These are phyloP conservation scores for Physcia stellaris DNA, from an alignment of 495 filamentous ascomycete genomes.

Conservation along the genomic window DNA sequence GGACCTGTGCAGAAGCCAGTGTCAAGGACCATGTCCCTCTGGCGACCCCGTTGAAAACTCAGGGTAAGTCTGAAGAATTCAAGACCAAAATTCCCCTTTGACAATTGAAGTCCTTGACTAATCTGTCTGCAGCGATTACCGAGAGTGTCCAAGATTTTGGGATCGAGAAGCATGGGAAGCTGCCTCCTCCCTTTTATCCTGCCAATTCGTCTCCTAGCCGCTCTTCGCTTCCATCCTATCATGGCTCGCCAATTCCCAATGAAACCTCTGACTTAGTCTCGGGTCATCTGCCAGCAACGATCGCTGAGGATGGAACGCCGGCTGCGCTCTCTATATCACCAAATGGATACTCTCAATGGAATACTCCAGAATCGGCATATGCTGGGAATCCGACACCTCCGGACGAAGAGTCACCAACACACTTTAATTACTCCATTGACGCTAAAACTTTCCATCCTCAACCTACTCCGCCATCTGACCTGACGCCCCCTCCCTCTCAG, in stretches of 20 bases:
- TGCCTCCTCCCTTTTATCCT: conserved; percentile 2
- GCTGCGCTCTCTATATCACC: no score
- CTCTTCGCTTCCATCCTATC: background rate
- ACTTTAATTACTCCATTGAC: background rate
- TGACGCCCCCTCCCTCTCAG: background rate
- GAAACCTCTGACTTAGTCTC: background rate
- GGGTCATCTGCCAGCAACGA: background rate
- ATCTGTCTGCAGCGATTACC: background rate
- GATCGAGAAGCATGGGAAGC: conserved; percentile 5
- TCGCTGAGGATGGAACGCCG: background rate
- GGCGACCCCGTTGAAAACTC: background rate
- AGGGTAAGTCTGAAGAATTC: background rate
- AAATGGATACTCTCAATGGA: no score
- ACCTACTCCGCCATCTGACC: conserved; percentile 4
- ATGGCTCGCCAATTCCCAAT: background rate
- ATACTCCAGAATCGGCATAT: conserved; percentile 5
- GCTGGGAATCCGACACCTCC: conserved; percentile 6
- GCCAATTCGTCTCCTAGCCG: background rate
- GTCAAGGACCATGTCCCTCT: background rate
- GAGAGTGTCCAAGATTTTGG: conserved; percentile 2
- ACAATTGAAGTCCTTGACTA: background rate
- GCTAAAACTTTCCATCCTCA: background rate
- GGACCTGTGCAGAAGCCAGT: background rate
- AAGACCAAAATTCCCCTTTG: background rate
- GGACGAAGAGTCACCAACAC: conserved; percentile 1